A percentile compares a stretch with the other conserved stretches of the same genome.
Conservation (phyloP, 2,329 filamentous ascomycete species). For the Xenosphaeropsis pyriputrescens region DNA sequence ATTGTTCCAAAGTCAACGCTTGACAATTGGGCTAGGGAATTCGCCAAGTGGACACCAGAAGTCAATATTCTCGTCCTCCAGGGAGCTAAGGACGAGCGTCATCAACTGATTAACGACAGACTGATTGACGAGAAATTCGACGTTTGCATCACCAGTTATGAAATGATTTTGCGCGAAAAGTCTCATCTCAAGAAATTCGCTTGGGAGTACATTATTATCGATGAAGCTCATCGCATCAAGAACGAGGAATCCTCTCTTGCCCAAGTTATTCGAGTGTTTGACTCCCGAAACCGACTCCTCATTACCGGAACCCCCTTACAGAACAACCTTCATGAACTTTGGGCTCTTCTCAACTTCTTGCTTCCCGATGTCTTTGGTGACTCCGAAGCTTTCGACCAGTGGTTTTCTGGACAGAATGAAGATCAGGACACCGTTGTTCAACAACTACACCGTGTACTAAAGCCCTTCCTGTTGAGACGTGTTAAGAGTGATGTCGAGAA, state of each 20-base stretch:
- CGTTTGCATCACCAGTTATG: constrained; percentile 95
- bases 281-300: constrained; percentile 83
- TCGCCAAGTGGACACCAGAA: constrained; percentile 86
- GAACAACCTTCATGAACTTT: constrained; percentile 95
- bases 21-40: constrained; percentile 97
- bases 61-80: constrained; percentile 89
- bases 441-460: constrained; percentile 82
- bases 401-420: constrained; percentile 82
- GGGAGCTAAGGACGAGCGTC: constrained; percentile 86
- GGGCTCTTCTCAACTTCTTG: constrained; percentile 93
- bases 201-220: constrained; percentile 99
- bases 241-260: constrained; percentile 96
- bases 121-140: constrained; percentile 94
- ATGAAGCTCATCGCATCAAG: constrained; percentile 94
- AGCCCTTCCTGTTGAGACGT: constrained; percentile 85
- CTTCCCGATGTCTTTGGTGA: constrained; percentile 98
- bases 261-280: constrained; percentile 91
- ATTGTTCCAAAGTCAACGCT: constrained; percentile 93
- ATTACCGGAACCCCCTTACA: constrained; percentile 96
- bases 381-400: constrained; percentile 90
- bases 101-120: constrained; percentile 75
- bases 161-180: constrained; percentile 96
- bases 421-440: constrained; percentile 95
- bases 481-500: constrained; percentile 98
- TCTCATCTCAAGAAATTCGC: constrained; percentile 91